These are phyloP conservation scores for Corinectria fuckeliana DNA, from an alignment of 2,329 filamentous ascomycete species.

Conservation along the genomic window DNA sequence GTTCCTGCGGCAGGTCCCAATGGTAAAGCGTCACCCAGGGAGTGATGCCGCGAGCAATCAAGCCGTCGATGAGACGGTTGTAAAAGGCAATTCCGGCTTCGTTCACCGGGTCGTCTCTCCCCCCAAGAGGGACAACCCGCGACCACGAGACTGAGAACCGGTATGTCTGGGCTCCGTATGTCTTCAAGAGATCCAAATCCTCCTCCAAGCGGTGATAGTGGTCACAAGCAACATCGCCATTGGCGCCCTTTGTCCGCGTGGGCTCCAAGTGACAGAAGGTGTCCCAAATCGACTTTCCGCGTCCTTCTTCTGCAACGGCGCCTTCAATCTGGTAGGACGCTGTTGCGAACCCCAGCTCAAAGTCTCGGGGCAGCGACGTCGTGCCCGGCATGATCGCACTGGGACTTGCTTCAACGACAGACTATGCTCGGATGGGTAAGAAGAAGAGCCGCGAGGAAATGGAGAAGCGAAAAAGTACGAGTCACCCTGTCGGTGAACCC, in stretches of 20 bases:
- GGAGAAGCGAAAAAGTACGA: not conserved
- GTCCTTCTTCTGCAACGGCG: conserved; percentile 48
- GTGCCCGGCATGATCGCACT: not conserved
- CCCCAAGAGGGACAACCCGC: conserved; percentile 69
- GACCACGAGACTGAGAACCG: conserved; percentile 72
- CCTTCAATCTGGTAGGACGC: conserved; percentile 55
- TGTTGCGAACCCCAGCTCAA: conserved; percentile 51
- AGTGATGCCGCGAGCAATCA: conserved; percentile 61
- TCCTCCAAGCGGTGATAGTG: conserved; percentile 52
- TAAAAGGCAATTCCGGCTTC: conserved; percentile 67
- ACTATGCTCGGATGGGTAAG: not conserved
- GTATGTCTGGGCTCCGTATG: conserved; percentile 64
- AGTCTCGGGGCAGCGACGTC: conserved; percentile 43
- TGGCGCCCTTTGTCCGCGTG: conserved; percentile 47
- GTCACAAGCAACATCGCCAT: conserved; percentile 55
- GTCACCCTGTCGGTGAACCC: not conserved
- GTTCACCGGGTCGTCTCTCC: conserved; percentile 67
- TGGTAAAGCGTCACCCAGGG: conserved; percentile 70
- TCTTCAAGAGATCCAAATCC: conserved; percentile 66
- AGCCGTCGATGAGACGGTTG: conserved; percentile 63
- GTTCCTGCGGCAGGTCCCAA: conserved; percentile 58
- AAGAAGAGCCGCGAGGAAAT: not conserved
- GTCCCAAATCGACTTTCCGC: conserved; percentile 53
- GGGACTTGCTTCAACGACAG: not conserved
- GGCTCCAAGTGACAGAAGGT: conserved; percentile 49